Base-by-base conservation (phyloP, 768 basidiomycete genomes). In the Panaeolus papilionaceus region DNA sequence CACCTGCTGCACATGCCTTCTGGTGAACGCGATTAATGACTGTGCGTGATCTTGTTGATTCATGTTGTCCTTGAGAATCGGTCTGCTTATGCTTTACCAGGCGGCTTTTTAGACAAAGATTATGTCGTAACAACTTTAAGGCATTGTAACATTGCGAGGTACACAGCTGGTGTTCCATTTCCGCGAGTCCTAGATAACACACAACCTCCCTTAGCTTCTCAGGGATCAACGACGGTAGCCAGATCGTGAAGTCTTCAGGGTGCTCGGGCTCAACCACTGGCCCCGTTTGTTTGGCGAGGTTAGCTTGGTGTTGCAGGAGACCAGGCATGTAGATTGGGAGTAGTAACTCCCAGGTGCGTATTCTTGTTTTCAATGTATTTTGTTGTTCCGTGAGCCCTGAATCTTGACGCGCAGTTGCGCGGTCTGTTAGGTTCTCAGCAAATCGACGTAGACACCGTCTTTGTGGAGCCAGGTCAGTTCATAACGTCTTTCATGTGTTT, bases 281-380 rank as follows among this genome's bases (percentile, higher is more conserved):
- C n/a, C 6, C 20, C 37, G 14, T 23, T 38, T 8, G 5, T 20
- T 20, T 23, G 20, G 6, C 20, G 3, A 9, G 44, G 68, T 33
- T 14, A 66, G 42, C 4, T 65, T 67, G 11, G 66, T 70, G 12
- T 69, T 66, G 67, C 0, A 70, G 49, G 16, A 18, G 33, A 0
- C 16, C 23, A 3, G 33, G 42, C 7, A 39, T 33, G 62, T 70
- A 73, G 44, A 69, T 66, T 2, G 70, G 54, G 5, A 58, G 47
- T 2, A 71, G 42, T 18, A 66, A 33, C 38, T 69, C 70, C 70
- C 70, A 73, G 11, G 38, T 61, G 1, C 63, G 51, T 11, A 71
- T 61, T n/a, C 64, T 63, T 18, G 45, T 64, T 10, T 33, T n/a
- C 5, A 73, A 47, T 8, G 20, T 10, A 61, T 68, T 71, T 4